A percentile compares a stretch with the other conserved stretches of the same genome.
phyloP scores from a whole-genome alignment of 116 monocot species.

The Cymodocea nodosa region DNA sequence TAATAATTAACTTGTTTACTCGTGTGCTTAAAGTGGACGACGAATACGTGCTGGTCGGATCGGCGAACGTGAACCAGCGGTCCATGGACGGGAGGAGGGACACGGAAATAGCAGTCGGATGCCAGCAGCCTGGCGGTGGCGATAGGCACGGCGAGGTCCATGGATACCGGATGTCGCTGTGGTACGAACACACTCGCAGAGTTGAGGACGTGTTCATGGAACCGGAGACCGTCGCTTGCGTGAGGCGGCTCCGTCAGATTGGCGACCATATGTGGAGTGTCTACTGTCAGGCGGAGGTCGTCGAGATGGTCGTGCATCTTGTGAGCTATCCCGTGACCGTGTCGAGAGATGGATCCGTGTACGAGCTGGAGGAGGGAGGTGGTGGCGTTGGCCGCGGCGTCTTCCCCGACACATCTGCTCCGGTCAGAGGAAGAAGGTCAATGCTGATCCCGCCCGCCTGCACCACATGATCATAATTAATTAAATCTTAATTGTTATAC shows the following conservation, averaged over 20 bases:
- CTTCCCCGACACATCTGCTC: constrained; percentile 32
- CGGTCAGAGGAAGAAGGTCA: constrained; percentile 32
- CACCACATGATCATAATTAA: constrained; percentile 40
- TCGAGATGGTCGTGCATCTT: constrained; percentile 40
- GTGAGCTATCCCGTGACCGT: constrained; percentile 32
- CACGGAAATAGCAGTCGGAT: constrained; percentile 41
- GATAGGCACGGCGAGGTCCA: constrained; percentile 16
- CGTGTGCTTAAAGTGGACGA: constrained; percentile 25
- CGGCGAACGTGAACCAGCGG: constrained; percentile 38
- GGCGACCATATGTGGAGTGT: constrained; percentile 29
- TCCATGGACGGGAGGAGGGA: constrained; percentile 41
- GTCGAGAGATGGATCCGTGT: constrained; percentile 10
- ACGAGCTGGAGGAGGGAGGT: constrained; percentile 4
- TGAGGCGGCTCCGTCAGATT: constrained; percentile 8
- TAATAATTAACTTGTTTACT: no score
- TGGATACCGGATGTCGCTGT: constrained; percentile 29
- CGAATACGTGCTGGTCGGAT: constrained; percentile 43
- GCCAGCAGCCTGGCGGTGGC: constrained; percentile 18
- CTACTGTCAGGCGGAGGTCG: constrained; percentile 23
- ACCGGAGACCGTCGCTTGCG: constrained; percentile 26
- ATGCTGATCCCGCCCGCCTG: constrained; percentile 31
- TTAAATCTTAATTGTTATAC: no score
- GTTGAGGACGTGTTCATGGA: constrained; percentile 9
- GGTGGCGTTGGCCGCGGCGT: constrained; percentile 3
- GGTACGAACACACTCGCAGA: constrained; percentile 31